These are phyloP conservation scores for Akanthomyces dipterigenus DNA, from an alignment of 2,329 filamentous ascomycete genomes.

Conservation along the genomic window DNA sequence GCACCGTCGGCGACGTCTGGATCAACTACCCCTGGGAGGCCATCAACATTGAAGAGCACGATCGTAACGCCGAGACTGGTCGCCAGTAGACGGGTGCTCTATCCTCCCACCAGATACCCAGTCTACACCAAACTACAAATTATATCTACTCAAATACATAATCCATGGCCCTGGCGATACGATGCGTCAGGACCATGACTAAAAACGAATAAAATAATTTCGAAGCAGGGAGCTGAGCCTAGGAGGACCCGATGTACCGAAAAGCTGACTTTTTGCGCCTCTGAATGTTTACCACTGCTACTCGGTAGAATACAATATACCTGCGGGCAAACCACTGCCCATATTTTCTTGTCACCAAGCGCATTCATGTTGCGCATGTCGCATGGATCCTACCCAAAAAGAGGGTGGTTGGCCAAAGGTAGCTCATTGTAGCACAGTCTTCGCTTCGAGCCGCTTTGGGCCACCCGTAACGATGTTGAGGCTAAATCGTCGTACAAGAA, in stretches of 20 bases:
- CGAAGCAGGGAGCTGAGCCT: background rate
- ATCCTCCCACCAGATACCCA: background rate
- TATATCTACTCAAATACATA: conserved; percentile 4
- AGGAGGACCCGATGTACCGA: background rate
- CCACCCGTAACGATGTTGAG: background rate
- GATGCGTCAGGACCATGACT: background rate
- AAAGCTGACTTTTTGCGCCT: background rate
- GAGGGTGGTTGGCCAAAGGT: background rate
- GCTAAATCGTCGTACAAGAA: background rate
- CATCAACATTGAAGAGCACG: conserved; percentile 87
- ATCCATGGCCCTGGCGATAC: background rate
- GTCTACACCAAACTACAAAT: background rate
- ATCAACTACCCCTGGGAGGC: conserved; percentile 99
- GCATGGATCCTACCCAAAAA: background rate
- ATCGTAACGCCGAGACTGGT: conserved; percentile 30
- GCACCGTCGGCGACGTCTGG: conserved; percentile 91
- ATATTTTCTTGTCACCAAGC: background rate
- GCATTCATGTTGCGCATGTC: background rate
- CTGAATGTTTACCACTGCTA: background rate
- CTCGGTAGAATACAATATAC: background rate
- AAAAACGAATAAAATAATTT: background rate
- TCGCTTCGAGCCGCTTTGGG: background rate
- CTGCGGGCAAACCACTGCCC: background rate
- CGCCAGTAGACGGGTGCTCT: background rate
- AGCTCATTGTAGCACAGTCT: background rate